Evolutionary conservation across 108 stramenopile genomes (phyloP).

Genomic region (Seminavis robusta): DNA sequence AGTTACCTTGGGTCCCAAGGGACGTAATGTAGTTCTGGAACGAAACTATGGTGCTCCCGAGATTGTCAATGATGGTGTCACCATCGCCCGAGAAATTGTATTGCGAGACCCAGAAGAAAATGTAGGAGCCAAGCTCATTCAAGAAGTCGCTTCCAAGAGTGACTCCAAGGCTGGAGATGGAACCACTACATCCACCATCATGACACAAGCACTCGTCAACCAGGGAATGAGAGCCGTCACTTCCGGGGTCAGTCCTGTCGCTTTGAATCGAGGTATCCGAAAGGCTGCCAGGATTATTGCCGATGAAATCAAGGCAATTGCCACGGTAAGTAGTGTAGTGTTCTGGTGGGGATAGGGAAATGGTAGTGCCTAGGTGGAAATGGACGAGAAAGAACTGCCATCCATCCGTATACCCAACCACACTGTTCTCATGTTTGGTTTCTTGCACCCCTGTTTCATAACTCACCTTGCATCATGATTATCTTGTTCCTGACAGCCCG

Average conservation of each 20-base stretch:
- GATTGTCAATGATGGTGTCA: conserved; percentile 97
- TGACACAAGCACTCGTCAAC: conserved; percentile 96
- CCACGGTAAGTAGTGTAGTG: conserved; percentile 53
- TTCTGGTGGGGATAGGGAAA: neutral
- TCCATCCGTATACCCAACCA: neutral
- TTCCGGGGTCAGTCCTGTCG: conserved; percentile 91
- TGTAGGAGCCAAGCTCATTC: conserved; percentile 89
- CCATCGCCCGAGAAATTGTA: conserved; percentile 89
- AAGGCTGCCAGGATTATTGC: conserved; percentile 75
- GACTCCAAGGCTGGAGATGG: conserved; percentile 97
- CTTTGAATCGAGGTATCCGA: conserved; percentile 86
- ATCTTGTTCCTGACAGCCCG: conserved; percentile 39
- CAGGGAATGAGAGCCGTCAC: conserved; percentile 92
- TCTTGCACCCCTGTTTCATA: neutral
- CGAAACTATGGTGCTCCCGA: conserved; percentile 95
- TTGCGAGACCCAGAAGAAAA: conserved; percentile 90
- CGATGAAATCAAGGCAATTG: conserved; percentile 71
- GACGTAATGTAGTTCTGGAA: conserved; percentile 95
- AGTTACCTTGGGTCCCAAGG: conserved; percentile 96
- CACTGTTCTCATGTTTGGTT: neutral
- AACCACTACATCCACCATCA: conserved; percentile 95
- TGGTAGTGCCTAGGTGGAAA: neutral
- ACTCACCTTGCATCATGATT: neutral
- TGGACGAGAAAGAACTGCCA: neutral
- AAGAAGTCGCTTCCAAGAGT: conserved; percentile 94